Evolutionary conservation across 352 stramenopile genomes (phyloP).

Genomic region (Phytophthora agathidicida): DNA sequence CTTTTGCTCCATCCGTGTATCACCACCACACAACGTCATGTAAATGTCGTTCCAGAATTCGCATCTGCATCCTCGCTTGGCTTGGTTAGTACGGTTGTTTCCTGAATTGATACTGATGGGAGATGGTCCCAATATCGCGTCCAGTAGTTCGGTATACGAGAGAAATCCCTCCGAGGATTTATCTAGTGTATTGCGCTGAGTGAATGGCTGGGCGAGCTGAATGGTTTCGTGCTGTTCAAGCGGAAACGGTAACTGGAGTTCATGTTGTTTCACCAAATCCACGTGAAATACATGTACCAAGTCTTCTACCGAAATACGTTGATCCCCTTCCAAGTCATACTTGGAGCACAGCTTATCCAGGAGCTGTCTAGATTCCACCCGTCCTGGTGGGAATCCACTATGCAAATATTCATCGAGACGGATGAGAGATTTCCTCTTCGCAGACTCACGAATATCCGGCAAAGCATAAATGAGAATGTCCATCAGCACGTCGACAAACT

Average conservation of each 20-base stretch:
- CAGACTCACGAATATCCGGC: constrained; percentile 21
- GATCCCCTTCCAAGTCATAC: constrained; percentile 46
- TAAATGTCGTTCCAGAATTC: constrained; percentile 51
- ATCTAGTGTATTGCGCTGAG: constrained; percentile 6
- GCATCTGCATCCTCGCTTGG: constrained; percentile 22
- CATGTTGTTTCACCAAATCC: constrained; percentile 48
- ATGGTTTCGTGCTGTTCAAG: constrained; percentile 45
- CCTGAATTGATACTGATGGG: neutral
- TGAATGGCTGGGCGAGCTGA: constrained; percentile 24
- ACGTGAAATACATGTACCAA: constrained; percentile 41
- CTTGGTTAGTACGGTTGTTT: neutral
- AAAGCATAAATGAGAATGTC: constrained; percentile 65
- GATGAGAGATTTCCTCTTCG: constrained; percentile 22
- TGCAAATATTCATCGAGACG: constrained; percentile 47
- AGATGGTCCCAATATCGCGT: constrained; percentile 37
- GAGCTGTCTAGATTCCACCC: constrained; percentile 21
- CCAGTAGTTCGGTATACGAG: constrained; percentile 43
- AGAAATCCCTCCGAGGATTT: constrained; percentile 23
- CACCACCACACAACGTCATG: constrained; percentile 38
- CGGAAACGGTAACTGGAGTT: constrained; percentile 33
- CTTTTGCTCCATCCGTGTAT: constrained; percentile 27
- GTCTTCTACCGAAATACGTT: constrained; percentile 43
- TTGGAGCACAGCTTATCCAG: constrained; percentile 52
- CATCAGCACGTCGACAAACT: constrained; percentile 55
- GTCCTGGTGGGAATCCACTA: constrained; percentile 40